A percentile compares a stretch with the other conserved stretches of the same genome.
phyloP scores from a whole-genome alignment of 441 rosid species.

The Croton laevigatus region DNA sequence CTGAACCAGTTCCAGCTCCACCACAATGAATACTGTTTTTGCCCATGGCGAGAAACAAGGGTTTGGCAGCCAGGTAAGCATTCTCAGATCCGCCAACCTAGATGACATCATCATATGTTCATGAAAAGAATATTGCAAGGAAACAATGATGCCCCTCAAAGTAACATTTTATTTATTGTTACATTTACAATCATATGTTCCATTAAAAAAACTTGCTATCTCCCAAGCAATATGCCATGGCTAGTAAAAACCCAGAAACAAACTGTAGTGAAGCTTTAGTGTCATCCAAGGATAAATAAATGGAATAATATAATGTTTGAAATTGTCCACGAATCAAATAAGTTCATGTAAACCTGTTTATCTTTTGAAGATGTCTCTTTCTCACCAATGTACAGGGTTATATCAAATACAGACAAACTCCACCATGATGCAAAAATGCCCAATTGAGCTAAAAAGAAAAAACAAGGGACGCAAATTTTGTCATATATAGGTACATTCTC shows the following conservation, averaged over 20 bases:
- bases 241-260: background rate
- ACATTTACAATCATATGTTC: background rate
- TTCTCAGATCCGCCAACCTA: slow-evolving; percentile 89
- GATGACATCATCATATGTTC: slow-evolving; percentile 22
- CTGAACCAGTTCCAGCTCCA: slow-evolving; percentile 93
- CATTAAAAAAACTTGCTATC: background rate
- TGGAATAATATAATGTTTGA: background rate
- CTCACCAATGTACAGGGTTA: background rate
- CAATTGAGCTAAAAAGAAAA: background rate
- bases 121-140: slow-evolving; percentile 9
- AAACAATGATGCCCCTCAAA: slow-evolving; percentile 7
- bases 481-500: background rate
- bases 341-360: background rate
- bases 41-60: slow-evolving; percentile 80
- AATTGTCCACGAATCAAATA: background rate
- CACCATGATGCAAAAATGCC: background rate
- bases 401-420: background rate
- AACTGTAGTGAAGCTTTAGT: too few relatives aligned
- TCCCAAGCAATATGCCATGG: background rate
- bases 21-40: slow-evolving; percentile 77
- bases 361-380: background rate
- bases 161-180: background rate
- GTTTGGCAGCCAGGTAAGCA: slow-evolving; percentile 66
- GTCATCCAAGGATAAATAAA: background rate
- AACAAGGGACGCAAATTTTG: background rate